These are phyloP conservation scores for Niveomyces coronatus DNA, from an alignment of 2,329 filamentous ascomycete species.

Conservation along the genomic window DNA sequence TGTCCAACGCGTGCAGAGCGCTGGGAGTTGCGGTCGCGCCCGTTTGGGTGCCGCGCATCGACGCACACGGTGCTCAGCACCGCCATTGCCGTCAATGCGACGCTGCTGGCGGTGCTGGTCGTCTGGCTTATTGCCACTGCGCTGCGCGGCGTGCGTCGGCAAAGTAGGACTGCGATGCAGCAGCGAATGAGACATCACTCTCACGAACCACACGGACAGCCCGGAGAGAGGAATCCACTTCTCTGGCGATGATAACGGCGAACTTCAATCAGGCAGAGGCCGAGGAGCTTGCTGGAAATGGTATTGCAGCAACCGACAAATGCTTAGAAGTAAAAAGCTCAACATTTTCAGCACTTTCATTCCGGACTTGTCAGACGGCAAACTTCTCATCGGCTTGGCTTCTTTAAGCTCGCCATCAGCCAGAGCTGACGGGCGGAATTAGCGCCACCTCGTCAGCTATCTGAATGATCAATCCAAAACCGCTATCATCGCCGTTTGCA, in stretches of 20 bases:
- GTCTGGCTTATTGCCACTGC: slow-evolving; percentile 11
- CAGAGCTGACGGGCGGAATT: slow-evolving; percentile 81
- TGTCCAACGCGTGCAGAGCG: slow-evolving; percentile 40
- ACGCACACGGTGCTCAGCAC: slow-evolving; percentile 23
- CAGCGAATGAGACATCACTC: no score
- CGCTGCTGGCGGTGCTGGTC: slow-evolving; percentile 18
- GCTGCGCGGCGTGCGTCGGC: slow-evolving; percentile 1
- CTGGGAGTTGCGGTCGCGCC: slow-evolving; percentile 27
- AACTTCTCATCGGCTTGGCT: no score
- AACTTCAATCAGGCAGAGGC: no score
- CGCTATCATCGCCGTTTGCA: slow-evolving; percentile 29
- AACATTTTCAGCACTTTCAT: neutral
- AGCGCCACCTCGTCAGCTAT: slow-evolving; percentile 78
- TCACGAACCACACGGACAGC: no score
- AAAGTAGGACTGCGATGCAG: neutral
- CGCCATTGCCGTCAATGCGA: slow-evolving; percentile 19
- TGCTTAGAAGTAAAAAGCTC: neutral
- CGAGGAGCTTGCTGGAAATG: no score
- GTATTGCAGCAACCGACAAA: no score
- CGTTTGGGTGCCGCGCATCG: slow-evolving; percentile 26
- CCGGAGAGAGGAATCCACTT: no score
- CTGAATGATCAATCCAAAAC: slow-evolving; percentile 42
- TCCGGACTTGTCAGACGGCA: neutral
- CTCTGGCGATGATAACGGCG: no score
- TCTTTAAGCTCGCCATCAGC: slow-evolving; percentile 33